These are phyloP conservation scores for Penicillium parvum DNA, from an alignment of 495 filamentous ascomycete species.

Conservation along the genomic window DNA sequence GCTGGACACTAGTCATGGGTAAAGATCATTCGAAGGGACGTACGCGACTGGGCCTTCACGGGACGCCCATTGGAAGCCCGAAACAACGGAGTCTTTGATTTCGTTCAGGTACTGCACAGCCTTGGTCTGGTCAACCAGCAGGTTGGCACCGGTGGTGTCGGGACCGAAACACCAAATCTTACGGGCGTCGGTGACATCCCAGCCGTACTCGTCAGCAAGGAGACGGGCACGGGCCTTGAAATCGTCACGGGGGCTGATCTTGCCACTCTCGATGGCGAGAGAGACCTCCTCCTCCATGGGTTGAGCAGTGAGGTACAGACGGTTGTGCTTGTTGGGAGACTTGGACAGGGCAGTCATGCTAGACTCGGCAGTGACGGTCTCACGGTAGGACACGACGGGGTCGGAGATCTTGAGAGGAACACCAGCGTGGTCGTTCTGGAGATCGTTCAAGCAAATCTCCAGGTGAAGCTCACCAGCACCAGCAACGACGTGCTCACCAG, in stretches of 20 bases:
- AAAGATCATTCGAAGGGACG: no score
- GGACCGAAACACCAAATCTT: constrained; percentile 99
- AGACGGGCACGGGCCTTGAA: constrained; percentile 98
- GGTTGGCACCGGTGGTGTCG: constrained; percentile 94
- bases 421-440: constrained; percentile 99
- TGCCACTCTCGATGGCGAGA: constrained; percentile 85
- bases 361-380: constrained; percentile 77
- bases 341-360: constrained; percentile 97
- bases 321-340: constrained; percentile 99
- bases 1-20: no score
- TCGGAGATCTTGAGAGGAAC: constrained; percentile 94
- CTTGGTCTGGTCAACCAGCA: constrained; percentile 99
- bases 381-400: constrained; percentile 96
- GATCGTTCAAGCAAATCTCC: constrained; percentile 99
- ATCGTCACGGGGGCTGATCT: constrained; percentile 93
- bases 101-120: constrained; percentile 99
- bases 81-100: constrained; percentile 99
- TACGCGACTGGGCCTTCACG: constrained; percentile 95
- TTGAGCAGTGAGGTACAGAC: constrained; percentile 89
- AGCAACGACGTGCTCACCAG: constrained; percentile 97
- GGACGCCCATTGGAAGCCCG: constrained; percentile 99
- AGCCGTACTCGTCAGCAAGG: constrained; percentile 94
- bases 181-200: constrained; percentile 99
- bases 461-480: constrained; percentile 99
- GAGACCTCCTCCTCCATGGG: constrained; percentile 89